Base-by-base conservation (phyloP, 2,329 filamentous ascomycete species). In the Herpotrichia juniperi region DNA sequence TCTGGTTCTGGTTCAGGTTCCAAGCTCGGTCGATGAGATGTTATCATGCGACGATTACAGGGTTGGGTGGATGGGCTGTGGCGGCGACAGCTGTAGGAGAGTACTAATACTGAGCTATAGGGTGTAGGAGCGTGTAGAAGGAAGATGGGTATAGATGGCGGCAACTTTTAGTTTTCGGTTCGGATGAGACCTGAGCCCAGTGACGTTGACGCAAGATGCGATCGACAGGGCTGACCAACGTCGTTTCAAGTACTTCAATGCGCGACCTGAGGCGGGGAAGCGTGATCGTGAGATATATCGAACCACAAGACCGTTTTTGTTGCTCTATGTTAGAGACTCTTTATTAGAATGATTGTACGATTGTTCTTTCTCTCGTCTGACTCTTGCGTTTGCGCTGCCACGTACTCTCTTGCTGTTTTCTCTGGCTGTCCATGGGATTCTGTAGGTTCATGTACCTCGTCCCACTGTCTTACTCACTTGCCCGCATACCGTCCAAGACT, bases 351-450 rank as follows among this genome's bases (percentile, higher is more conserved):
- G 37, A 9, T 32, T 30, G 54, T 48, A 58, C 62, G 62, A 48
- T 49, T 49, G 40, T 40, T 21, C 28, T 44, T 56, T 50, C 46
- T 16, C n/a, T n/a, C n/a, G n/a, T 53, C 28, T 61, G 63, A 61
- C 61, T 68, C 58, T 46, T 26, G n/a, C 47, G 59, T 64, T 66
- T 64, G 50, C 52, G 19, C 52, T 16, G 46, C 53, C 53, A 51
- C 26, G 21, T 43, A 21, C 14, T 35, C n/a, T 53, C 19, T 32
- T 22, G 19, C 46, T n/a, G 34, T 21, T 17, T 63, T 66, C 67
- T 56, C 24, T 49, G 32, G 12, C 32, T 9, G 71, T 72, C 68
- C 43, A 69, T 58, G 24, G 42, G 52, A 31, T 72, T 72, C 67
- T 54, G 25, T 49, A 42, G 32, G 42, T 48, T 22, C 32, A 24